These are phyloP conservation scores for Quercus parvula DNA, from an alignment of 306 rosid genomes.

Conservation along the genomic window DNA sequence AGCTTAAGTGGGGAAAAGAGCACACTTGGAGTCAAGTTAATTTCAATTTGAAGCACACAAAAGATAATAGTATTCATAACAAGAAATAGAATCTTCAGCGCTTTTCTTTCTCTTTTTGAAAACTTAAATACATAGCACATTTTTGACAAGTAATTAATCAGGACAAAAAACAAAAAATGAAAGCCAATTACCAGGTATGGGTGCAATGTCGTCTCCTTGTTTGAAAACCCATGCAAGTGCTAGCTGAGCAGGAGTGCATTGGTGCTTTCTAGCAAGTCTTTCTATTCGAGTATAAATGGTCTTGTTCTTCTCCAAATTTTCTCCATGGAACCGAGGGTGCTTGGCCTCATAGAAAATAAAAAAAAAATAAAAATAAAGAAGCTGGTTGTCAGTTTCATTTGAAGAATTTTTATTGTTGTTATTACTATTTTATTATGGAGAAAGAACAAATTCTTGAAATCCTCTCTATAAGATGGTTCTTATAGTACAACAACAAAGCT, in stretches of 20 bases:
- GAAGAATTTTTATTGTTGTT: not conserved
- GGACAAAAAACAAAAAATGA: not conserved
- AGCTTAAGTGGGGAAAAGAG: no score
- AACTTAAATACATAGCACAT: not conserved
- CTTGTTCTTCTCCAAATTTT: slow-evolving; percentile 50
- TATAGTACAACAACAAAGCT: no score
- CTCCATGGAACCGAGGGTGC: slow-evolving; percentile 33
- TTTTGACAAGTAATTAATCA: not conserved
- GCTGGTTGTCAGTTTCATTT: not conserved
- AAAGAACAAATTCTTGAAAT: not conserved
- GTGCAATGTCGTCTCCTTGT: slow-evolving; percentile 47
- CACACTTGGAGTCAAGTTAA: no score
- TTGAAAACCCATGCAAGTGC: slow-evolving; percentile 51
- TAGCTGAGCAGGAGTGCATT: slow-evolving; percentile 39
- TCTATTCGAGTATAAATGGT: slow-evolving; percentile 41
- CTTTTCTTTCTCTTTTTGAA: not conserved
- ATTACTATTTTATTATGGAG: not conserved
- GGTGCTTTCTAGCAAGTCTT: slow-evolving; percentile 32
- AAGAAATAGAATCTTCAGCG: no score
- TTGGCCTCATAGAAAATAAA: slow-evolving; percentile 22
- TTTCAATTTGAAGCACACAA: no score
- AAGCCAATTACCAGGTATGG: slow-evolving; percentile 39
- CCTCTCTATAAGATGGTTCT: not conserved
- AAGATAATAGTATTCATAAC: no score
- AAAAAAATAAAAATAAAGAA: not conserved